Percentiles rank a stretch among this genome's conserved stretches.
These are phyloP conservation scores for Climacium dendroides DNA, from an alignment of 225 moss, liverwort and hornwort species.

Conservation along the genomic window DNA sequence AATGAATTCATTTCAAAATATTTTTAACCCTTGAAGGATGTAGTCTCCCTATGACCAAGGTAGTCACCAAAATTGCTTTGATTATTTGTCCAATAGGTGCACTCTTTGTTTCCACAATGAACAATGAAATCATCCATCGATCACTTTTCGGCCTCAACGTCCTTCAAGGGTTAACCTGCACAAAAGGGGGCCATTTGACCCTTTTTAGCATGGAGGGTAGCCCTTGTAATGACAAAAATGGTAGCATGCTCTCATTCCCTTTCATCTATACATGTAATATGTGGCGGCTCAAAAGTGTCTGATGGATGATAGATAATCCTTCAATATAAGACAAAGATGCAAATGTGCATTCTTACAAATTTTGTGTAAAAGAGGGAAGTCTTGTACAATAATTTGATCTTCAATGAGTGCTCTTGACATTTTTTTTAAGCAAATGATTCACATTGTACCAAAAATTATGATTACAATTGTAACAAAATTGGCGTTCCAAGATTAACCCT, in stretches of 20 bases:
- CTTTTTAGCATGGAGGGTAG: rapidly evolving
- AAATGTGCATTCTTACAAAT: not conserved
- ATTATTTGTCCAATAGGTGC: no score
- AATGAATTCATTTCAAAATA: not conserved
- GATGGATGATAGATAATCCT: not conserved
- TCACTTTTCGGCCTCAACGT: no score
- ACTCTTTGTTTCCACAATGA: no score
- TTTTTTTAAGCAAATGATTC: not conserved
- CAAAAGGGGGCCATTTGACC: not conserved
- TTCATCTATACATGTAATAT: not conserved
- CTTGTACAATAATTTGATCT: not conserved
- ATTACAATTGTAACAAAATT: no score
- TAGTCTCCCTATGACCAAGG: no score
- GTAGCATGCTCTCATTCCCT: not conserved
- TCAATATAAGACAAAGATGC: not conserved
- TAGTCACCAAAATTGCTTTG: no score
- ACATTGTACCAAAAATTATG: no score
- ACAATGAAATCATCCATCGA: no score
- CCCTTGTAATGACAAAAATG: not conserved
- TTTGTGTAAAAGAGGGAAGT: not conserved
- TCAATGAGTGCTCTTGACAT: not conserved
- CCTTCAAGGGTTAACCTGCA: no score
- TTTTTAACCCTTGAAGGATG: not conserved
- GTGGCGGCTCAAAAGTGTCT: not conserved
- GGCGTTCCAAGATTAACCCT: no score